Base-by-base conservation (phyloP, 176 grass and related monocot species). In the Hyparrhenia diplandra region DNA sequence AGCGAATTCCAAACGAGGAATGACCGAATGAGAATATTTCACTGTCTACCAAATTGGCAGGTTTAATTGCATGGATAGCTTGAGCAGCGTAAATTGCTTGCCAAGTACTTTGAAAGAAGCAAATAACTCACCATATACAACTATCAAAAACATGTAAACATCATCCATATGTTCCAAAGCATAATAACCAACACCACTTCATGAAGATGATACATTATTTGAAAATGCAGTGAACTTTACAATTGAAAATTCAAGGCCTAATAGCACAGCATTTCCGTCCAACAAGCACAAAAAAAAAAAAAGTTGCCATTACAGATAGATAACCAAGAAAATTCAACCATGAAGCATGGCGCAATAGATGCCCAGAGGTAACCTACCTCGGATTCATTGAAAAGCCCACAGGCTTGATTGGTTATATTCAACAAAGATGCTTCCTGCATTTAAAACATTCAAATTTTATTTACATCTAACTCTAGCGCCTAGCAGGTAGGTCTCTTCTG, bases 381-480 rank as follows among this genome's bases (percentile, higher is more conserved):
- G 35, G 76, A 51, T 93, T 94, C 81, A 89, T 89, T 90, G 54
- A 99, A 99, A 86, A 99, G 90, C 21, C 87, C 80, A 84, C 96
- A 99, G 75, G 96, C 96, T 91, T 95, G 96, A 87, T 95, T 79
- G 16, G 92, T 99, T 73, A 91, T 91, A 71, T 95, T 92, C 84
- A 99, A 66, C 41, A 99, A 86, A 79, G 96, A 95, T 84, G 96
- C 92, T 93, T 99, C 90, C 96, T 99, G 83, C 87, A 94, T 55
- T 82, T 6, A 39, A 69, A 75, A 51, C 43, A 85, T 64, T 35
- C 73, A 78, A 34, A 82, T 43, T 42, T 57, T 29, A 74, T 47
- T 41, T 31, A 62, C 14, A 89, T 51, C 75, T 23, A 84, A 69
- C 31, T 69, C 13, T 28, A 71, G 25, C 41, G 8, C 42, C 32